Conservation (phyloP, 768 basidiomycete species). For the Clathrus columnatus region DNA sequence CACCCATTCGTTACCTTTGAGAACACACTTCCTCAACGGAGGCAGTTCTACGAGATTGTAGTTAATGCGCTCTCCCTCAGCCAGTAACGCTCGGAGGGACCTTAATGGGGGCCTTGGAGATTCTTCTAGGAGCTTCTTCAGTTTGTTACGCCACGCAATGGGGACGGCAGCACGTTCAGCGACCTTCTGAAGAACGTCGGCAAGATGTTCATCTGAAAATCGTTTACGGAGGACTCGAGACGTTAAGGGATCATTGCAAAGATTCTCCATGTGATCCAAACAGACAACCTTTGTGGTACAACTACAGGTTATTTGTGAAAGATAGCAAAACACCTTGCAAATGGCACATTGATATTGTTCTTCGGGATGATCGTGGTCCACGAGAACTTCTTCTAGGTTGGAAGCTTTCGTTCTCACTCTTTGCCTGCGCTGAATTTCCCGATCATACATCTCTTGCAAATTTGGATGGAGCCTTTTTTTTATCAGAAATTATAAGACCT, state of each 20-base stretch:
- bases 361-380: slow-evolving; percentile 76
- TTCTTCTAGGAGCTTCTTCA: slow-evolving; percentile 57
- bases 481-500: slow-evolving; percentile 10
- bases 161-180: slow-evolving; percentile 68
- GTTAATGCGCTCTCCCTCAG: slow-evolving; percentile 84
- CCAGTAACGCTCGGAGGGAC: slow-evolving; percentile 68
- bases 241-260: slow-evolving; percentile 57
- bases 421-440: slow-evolving; percentile 65
- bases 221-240: slow-evolving; percentile 66
- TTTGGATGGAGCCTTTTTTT: slow-evolving; percentile 68
- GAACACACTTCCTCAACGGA: slow-evolving; percentile 70
- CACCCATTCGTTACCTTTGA: slow-evolving; percentile 79
- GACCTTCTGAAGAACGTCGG: slow-evolving; percentile 57
- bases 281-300: slow-evolving; percentile 79
- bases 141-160: slow-evolving; percentile 61
- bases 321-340: slow-evolving; percentile 93
- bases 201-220: slow-evolving; percentile 70
- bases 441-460: slow-evolving; percentile 80
- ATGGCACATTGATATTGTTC: slow-evolving; percentile 92
- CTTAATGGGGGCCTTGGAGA: slow-evolving; percentile 67
- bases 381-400: slow-evolving; percentile 58
- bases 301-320: slow-evolving; percentile 81
- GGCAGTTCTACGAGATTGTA: slow-evolving; percentile 63
- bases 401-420: slow-evolving; percentile 42
- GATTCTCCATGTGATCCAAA: slow-evolving; percentile 69